A percentile compares a stretch with the other conserved stretches of the same genome.
These are phyloP conservation scores for Diaporthe ilicicola DNA, from an alignment of 2,329 filamentous ascomycete species.

Conservation along the genomic window DNA sequence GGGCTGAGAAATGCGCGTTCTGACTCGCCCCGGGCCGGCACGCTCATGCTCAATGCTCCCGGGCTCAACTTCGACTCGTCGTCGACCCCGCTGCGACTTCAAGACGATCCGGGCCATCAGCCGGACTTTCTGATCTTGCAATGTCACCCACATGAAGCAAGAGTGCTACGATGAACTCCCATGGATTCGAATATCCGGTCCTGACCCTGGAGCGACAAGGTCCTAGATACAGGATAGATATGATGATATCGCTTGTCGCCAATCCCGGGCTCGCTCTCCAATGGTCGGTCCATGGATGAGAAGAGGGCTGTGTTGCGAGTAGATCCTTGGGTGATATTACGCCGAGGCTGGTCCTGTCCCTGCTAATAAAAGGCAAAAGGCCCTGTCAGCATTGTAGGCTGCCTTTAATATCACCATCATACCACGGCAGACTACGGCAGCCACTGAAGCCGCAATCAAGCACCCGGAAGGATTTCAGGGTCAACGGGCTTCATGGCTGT, in stretches of 20 bases:
- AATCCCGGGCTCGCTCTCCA: not conserved
- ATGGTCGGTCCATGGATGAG: not conserved
- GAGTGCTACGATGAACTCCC: not conserved
- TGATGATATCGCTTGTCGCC: not conserved
- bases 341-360: not conserved
- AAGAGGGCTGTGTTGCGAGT: not conserved
- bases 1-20: constrained; percentile 6
- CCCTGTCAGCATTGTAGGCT: not conserved
- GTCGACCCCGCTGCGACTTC: not conserved
- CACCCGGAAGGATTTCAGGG: constrained; percentile 1
- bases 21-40: not conserved
- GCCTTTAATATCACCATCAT: not conserved
- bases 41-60: not conserved
- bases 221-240: not conserved
- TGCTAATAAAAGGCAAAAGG: not conserved
- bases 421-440: not conserved
- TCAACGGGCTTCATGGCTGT: constrained; percentile 11
- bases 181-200: too few relatives aligned
- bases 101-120: constrained; percentile 16
- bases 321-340: not conserved
- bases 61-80: not conserved
- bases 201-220: not conserved
- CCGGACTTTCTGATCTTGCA: not conserved
- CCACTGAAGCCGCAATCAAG: not conserved
- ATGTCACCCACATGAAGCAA: constrained; percentile 20